Conservation (phyloP, 805 yeast species). For the Nematodospora valgi region DNA sequence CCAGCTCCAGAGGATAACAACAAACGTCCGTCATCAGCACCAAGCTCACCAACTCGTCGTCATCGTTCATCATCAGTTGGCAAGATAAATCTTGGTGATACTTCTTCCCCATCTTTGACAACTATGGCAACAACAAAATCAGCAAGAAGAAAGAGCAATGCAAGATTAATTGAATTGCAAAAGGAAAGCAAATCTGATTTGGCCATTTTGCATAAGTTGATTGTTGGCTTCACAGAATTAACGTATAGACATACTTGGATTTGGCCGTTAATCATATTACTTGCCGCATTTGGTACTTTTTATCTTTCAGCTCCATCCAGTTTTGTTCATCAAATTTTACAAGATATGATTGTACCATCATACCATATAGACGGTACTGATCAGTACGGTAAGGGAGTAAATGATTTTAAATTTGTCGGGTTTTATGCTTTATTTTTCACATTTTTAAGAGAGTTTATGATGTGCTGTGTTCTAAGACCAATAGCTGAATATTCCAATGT, state of each 20-base stretch:
- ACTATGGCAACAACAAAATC: conserved; percentile 55
- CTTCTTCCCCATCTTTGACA: conserved; percentile 57
- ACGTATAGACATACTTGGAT: conserved; percentile 68
- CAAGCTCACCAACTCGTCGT: conserved; percentile 14
- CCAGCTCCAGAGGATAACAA: conserved; percentile 1
- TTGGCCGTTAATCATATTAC: conserved; percentile 52
- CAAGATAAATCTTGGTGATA: conserved; percentile 68
- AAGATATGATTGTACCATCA: conserved; percentile 61
- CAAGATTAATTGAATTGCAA: conserved; percentile 30
- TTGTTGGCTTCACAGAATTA: conserved; percentile 58
- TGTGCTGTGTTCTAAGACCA: conserved; percentile 80
- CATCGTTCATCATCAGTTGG: conserved; percentile 72
- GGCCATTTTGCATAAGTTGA: conserved; percentile 55
- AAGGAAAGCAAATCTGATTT: conserved; percentile 34
- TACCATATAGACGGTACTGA: conserved; percentile 60
- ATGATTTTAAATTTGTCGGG: conserved; percentile 76
- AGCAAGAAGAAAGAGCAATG: conserved; percentile 31
- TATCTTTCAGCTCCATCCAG: conserved; percentile 57
- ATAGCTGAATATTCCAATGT: conserved; percentile 56
- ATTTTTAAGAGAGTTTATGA: conserved; percentile 82
- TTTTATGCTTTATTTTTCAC: conserved; percentile 86
- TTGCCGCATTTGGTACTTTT: conserved; percentile 40
- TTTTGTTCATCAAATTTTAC: conserved; percentile 52
- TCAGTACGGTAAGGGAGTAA: conserved; percentile 82
- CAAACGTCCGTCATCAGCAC: neutral